Evolutionary conservation across 495 filamentous ascomycete genomes (phyloP).

Genomic region (Lasiosphaeris hirsuta): DNA sequence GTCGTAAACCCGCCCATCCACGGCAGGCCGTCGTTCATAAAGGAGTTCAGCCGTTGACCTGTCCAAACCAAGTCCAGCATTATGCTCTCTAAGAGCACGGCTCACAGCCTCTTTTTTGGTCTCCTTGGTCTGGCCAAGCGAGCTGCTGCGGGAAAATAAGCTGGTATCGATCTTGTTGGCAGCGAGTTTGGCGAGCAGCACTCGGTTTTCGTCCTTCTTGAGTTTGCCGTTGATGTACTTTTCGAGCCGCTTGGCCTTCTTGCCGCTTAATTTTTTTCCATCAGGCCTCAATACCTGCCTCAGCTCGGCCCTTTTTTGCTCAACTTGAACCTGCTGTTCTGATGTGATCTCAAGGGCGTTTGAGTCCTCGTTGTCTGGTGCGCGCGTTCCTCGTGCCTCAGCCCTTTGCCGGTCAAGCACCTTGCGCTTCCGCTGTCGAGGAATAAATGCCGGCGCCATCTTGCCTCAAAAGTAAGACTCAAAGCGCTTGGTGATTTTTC

Average conservation of each 20-base stretch:
- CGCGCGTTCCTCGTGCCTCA: constrained; percentile 34
- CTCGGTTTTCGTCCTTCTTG: constrained; percentile 87
- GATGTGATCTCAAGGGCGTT: constrained; percentile 72
- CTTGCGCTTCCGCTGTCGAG: constrained; percentile 78
- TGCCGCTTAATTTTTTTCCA: constrained; percentile 72
- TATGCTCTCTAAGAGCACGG: constrained; percentile 55
- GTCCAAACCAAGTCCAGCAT: constrained; percentile 55
- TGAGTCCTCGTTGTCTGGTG: constrained; percentile 47
- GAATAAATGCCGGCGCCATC: constrained; percentile 68
- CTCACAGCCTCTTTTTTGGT: constrained; percentile 64
- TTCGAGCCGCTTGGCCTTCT: constrained; percentile 92
- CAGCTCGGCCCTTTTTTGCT: constrained; percentile 57
- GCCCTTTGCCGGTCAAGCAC: constrained; percentile 54
- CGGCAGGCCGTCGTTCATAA: constrained; percentile 26
- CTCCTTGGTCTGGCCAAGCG: constrained; percentile 62
- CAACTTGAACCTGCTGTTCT: constrained; percentile 60
- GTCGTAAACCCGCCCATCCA: constrained; percentile 8
- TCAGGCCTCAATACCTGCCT: constrained; percentile 64
- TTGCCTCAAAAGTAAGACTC: background rate
- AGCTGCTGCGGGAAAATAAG: constrained; percentile 69
- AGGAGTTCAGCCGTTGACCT: constrained; percentile 35
- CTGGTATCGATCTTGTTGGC: constrained; percentile 76
- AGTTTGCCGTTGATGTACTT: constrained; percentile 98
- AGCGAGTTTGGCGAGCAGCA: constrained; percentile 77
- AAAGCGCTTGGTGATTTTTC: background rate